A percentile compares a stretch with the other conserved stretches of the same genome.
Conservation (phyloP, 2,329 filamentous ascomycete species). For the Sordariomycetes sp. region DNA sequence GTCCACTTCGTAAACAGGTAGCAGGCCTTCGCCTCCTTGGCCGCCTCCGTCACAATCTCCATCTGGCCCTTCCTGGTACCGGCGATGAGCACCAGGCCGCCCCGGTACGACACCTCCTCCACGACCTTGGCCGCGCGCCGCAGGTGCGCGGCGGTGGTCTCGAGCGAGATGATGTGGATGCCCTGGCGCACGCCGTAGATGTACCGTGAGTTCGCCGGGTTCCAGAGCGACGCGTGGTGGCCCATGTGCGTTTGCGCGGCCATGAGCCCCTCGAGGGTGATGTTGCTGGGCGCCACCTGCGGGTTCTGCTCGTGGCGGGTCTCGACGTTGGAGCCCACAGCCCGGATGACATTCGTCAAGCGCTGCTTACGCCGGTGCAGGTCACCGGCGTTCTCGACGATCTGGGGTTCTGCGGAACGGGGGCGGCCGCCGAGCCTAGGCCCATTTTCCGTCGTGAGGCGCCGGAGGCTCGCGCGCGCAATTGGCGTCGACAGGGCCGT, state of each 20-base stretch:
- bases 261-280: constrained; percentile 85
- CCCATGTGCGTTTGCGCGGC: constrained; percentile 82
- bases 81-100: constrained; percentile 81
- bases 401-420: constrained; percentile 19
- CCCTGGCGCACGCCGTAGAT: constrained; percentile 85
- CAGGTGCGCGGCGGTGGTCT: constrained; percentile 78
- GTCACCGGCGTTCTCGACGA: background rate
- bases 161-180: constrained; percentile 87
- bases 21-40: constrained; percentile 65
- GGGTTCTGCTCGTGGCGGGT: constrained; percentile 62
- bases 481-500: constrained; percentile 36
- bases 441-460: constrained; percentile 20
- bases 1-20: constrained; percentile 92
- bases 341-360: constrained; percentile 27
- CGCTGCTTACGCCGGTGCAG: background rate
- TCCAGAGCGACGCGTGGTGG: constrained; percentile 85
- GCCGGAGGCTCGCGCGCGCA: constrained; percentile 26
- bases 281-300: constrained; percentile 63
- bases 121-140: constrained; percentile 91
- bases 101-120: constrained; percentile 70
- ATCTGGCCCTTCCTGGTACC: constrained; percentile 78
- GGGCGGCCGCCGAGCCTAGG: constrained; percentile 24
- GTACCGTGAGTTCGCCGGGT: constrained; percentile 86
- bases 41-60: constrained; percentile 69
- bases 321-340: constrained; percentile 36